Evolutionary conservation across 371 early-diverging fungal species (phyloP).

Genomic region (Aphelidium insulamus): DNA sequence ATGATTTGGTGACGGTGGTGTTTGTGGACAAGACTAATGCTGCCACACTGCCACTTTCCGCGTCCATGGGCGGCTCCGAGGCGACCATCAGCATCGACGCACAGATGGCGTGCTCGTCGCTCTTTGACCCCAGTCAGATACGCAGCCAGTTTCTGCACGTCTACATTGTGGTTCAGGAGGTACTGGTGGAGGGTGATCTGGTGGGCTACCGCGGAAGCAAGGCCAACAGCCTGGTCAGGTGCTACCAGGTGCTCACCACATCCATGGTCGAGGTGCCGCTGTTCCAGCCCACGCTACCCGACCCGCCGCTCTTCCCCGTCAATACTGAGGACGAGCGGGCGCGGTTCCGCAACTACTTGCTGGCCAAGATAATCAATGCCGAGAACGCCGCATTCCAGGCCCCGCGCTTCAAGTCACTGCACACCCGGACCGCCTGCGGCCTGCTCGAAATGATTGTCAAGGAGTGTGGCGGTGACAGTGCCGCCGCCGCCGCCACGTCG

Average conservation of each 20-base stretch:
- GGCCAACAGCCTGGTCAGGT: background rate
- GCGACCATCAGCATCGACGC: no score
- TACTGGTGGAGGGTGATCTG: slow-evolving; percentile 11
- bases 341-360: slow-evolving; percentile 26
- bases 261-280: slow-evolving; percentile 27
- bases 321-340: slow-evolving; percentile 12
- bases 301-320: slow-evolving; percentile 33
- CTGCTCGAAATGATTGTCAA: no score
- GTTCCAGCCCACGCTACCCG: slow-evolving; percentile 37
- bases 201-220: slow-evolving; percentile 19
- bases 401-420: no score
- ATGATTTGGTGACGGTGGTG: slow-evolving; percentile 32
- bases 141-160: slow-evolving; percentile 48
- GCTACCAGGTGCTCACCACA: slow-evolving; percentile 22
- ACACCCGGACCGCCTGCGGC: no score
- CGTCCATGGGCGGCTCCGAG: no score
- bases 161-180: slow-evolving; percentile 31
- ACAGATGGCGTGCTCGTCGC: no score
- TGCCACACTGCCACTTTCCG: no score
- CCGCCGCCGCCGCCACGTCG: no score
- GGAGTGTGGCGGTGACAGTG: no score
- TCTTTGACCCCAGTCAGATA: slow-evolving; percentile 35
- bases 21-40: no score
- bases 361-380: slow-evolving; percentile 46
- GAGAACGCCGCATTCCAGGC: slow-evolving; percentile 50